Percentiles rank a stretch among this genome's conserved stretches.
Evolutionary conservation across 1,284 basidiomycete genomes (phyloP).

Genomic region (Ceratobasidium sp.): DNA sequence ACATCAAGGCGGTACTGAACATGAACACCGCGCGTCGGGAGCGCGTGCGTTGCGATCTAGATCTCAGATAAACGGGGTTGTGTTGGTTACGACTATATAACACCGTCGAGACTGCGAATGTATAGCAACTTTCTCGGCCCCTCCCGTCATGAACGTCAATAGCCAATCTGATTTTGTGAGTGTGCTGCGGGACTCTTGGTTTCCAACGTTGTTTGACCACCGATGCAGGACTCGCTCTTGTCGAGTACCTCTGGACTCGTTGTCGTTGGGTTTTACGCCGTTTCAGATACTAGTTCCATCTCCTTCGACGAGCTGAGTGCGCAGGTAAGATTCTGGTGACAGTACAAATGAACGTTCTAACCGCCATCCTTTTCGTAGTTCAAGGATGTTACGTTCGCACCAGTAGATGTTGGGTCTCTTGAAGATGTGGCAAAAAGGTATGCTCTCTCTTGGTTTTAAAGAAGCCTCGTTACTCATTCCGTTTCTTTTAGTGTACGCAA

Average conservation of each 20-base stretch:
- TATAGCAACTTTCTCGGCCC: neutral
- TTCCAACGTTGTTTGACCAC: neutral
- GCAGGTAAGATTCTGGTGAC: neutral
- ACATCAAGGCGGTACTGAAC: neutral
- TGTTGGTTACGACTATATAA: neutral
- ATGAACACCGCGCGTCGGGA: neutral
- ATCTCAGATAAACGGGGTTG: neutral
- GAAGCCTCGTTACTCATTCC: neutral
- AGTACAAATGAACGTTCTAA: neutral
- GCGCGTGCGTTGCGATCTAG: neutral
- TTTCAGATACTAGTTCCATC: neutral
- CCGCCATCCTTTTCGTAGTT: neutral
- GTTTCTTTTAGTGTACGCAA: neutral
- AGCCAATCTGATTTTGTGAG: neutral
- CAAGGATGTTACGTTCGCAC: neutral
- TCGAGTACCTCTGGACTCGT: neutral
- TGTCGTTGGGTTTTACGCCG: neutral
- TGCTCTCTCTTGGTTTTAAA: neutral
- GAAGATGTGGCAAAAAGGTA: neutral
- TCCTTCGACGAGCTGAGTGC: neutral
- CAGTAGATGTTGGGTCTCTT: neutral
- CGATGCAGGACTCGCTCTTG: neutral
- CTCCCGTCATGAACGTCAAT: neutral
- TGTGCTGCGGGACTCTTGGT: neutral
- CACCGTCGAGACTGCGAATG: too few species aligned